A percentile compares a stretch with the other conserved stretches of the same genome.
Conservation (phyloP, 257 asterid genomes). For the Jaltomata sinuosa region DNA sequence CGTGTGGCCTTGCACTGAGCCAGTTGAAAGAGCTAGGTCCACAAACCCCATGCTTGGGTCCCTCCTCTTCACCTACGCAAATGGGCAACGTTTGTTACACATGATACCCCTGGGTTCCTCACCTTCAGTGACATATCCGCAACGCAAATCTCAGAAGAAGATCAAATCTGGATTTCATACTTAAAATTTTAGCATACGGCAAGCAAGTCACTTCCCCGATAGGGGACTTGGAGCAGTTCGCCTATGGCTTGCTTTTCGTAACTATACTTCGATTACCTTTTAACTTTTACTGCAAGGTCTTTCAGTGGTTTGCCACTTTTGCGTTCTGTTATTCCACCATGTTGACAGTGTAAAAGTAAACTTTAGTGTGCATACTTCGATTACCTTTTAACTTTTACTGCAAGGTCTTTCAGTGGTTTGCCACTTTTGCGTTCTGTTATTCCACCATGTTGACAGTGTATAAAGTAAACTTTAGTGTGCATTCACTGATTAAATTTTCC, state of each 20-base stretch:
- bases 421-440: not conserved
- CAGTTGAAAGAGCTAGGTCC: slow-evolving; percentile 16
- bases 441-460: not conserved
- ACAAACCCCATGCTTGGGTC: slow-evolving; percentile 16
- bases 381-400: not conserved
- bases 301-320: not conserved
- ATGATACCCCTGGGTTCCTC: slow-evolving; percentile 42
- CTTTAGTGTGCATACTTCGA: not conserved
- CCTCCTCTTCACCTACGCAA: slow-evolving; percentile 4
- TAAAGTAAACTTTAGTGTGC: not conserved
- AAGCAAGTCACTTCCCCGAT: not conserved
- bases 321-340: not conserved
- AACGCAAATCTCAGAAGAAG: slow-evolving; percentile 10
- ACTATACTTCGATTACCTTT: not conserved
- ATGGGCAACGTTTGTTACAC: not conserved
- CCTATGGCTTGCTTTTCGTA: not conserved
- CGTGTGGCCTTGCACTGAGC: slow-evolving; percentile 13
- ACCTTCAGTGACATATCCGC: slow-evolving; percentile 25
- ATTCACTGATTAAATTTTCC: not conserved
- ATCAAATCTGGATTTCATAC: slow-evolving; percentile 19
- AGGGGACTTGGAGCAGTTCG: not conserved
- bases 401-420: not conserved
- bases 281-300: not conserved
- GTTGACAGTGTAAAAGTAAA: not conserved
- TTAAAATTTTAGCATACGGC: not conserved